Evolutionary conservation across 2,329 filamentous ascomycete genomes (phyloP), one percentile per base, ranked within the genome.

Genomic region (Anthostomella pinea): DNA sequence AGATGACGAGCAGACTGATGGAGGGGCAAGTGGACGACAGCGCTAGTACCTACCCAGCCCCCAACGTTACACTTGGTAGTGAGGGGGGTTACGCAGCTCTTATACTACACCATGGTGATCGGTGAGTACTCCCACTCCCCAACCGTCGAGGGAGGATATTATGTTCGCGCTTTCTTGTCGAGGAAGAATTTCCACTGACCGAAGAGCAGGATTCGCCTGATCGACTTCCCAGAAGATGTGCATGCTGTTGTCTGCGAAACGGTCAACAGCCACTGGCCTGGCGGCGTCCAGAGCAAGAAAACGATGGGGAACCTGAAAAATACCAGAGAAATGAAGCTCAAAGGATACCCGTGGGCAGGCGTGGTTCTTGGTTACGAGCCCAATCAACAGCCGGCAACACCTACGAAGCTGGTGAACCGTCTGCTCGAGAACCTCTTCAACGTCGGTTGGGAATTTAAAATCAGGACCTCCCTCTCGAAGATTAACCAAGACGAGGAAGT

Each of bases 61-160:
- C n/a, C n/a, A n/a, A n/a, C n/a, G 21, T n/a, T 23, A n/a, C n/a
- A 23, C 21, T 23, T 23, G 21, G 21, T 23, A 23, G 8, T 23
- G 21, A 23, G 18, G 15, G 8, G 13, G 22, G 20, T 23, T 14
- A 6, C 18, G 23, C 17, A 14, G 8, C 8, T 23, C 8, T 8
- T 23, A 11, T 34, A 23, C 31, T 25, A n/a, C 18, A 9, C 14
- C 37, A 7, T 25, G 26, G 26, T 17, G 18, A 32, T 14, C 29
- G 19, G 14, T 14, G 17, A 29, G 6, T 24, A 8, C 15, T 10
- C 3, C 18, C 13, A 5, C 13, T 17, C n/a, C n/a, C n/a, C n/a
- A n/a, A n/a, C n/a, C n/a, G n/a, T n/a, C n/a, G n/a, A n/a, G n/a
- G n/a, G n/a, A n/a, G n/a, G n/a, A n/a, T n/a, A n/a, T n/a, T n/a